Evolutionary conservation across 371 early-diverging fungal genomes (phyloP).

Genomic region (Rhizopus arrhizus): DNA sequence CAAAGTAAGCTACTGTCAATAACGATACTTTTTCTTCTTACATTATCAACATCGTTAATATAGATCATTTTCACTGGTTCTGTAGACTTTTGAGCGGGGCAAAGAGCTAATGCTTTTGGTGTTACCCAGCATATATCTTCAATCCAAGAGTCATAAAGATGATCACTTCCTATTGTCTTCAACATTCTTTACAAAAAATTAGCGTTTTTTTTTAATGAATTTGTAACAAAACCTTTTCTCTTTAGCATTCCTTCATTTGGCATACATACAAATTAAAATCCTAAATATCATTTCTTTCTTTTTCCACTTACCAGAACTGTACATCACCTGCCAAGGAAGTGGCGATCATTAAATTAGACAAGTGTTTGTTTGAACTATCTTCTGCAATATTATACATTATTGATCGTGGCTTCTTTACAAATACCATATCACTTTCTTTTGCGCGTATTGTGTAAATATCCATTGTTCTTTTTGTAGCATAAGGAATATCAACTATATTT

Average conservation of each 20-base stretch:
- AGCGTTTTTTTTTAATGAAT: background rate
- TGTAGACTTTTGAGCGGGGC: conserved; percentile 15
- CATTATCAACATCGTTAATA: conserved; percentile 14
- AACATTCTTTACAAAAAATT: conserved; percentile 17
- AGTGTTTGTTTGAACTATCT: background rate
- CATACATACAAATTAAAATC: background rate
- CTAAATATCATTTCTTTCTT: background rate
- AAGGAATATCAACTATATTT: background rate
- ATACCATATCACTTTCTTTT: background rate
- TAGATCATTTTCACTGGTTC: conserved; percentile 23
- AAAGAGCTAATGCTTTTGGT: conserved; percentile 30
- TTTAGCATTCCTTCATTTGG: conserved; percentile 19
- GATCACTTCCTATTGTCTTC: conserved; percentile 28
- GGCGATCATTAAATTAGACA: conserved; percentile 34
- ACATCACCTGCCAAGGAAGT: conserved; percentile 41
- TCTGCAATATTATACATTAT: conserved; percentile 34
- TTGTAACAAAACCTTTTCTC: conserved; percentile 14
- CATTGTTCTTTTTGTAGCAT: conserved; percentile 5
- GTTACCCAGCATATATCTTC: conserved; percentile 45
- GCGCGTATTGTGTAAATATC: conserved; percentile 11
- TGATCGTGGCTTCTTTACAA: conserved; percentile 37
- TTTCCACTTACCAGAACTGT: conserved; percentile 36
- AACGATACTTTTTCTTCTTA: conserved; percentile 4
- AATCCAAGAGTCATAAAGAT: conserved; percentile 32
- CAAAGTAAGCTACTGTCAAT: background rate